phyloP scores from a whole-genome alignment of 179 eudicot species.

The Nepenthes alata region DNA sequence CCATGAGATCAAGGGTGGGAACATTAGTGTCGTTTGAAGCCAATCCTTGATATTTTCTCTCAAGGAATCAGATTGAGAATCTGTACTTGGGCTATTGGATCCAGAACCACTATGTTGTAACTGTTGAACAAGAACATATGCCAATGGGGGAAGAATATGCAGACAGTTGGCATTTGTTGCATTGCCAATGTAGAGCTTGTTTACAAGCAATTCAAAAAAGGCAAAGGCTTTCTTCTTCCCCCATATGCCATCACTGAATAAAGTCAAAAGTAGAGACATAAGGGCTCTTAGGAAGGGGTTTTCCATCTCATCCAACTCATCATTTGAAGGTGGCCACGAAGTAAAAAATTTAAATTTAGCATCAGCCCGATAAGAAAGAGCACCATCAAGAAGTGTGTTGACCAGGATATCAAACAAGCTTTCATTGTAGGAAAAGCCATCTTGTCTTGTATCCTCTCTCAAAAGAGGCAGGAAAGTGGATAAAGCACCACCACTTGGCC shows the following conservation, averaged over 20 bases:
- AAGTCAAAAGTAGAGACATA: conserved; percentile 37
- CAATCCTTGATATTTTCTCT: conserved; percentile 46
- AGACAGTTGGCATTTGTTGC: conserved; percentile 46
- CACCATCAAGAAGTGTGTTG: conserved; percentile 64
- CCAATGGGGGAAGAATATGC: conserved; percentile 52
- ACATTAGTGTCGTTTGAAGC: conserved; percentile 51
- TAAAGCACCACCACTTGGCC: conserved; percentile 72
- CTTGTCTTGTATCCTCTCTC: conserved; percentile 28
- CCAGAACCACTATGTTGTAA: conserved; percentile 19
- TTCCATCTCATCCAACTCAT: conserved; percentile 47
- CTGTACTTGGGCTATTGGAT: conserved; percentile 10
- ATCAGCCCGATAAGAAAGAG: conserved; percentile 54
- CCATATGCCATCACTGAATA: conserved; percentile 57
- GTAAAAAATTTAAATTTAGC: conserved; percentile 31
- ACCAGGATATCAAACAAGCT: conserved; percentile 40
- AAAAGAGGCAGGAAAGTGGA: conserved; percentile 60
- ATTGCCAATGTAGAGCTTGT: conserved; percentile 65
- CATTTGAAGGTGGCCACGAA: conserved; percentile 44
- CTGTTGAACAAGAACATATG: conserved; percentile 47
- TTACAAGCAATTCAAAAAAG: conserved; percentile 40
- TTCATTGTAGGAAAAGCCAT: conserved; percentile 8
- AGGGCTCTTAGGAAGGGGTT: conserved; percentile 78
- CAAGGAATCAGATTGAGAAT: conserved; percentile 26
- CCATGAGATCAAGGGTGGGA: conserved; percentile 62
- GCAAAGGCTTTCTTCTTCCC: conserved; percentile 37